Conservation (phyloP, 345 rosid species). For the Eucalyptus erythrocorys region DNA sequence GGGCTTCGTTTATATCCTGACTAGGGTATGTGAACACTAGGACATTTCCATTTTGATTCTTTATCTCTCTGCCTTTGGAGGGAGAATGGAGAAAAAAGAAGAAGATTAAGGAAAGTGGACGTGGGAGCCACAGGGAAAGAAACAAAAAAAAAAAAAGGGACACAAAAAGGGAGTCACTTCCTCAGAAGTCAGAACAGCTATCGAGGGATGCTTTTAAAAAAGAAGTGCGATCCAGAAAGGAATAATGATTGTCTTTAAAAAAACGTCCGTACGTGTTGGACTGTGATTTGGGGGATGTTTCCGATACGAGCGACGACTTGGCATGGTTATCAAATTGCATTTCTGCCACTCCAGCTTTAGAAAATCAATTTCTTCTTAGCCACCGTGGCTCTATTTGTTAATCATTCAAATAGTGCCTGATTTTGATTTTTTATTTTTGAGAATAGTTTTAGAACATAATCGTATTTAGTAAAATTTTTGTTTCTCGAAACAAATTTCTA, state of each 20-base stretch:
- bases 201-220: background rate
- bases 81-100: background rate
- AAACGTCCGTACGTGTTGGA: background rate
- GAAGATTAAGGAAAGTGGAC: background rate
- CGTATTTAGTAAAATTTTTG: too few relatives aligned
- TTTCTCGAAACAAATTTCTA: too few relatives aligned
- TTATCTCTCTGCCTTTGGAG: background rate
- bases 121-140: background rate
- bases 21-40: fast-evolving
- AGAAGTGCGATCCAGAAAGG: fast-evolving
- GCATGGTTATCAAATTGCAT: background rate
- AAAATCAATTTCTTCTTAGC: background rate
- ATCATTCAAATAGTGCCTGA: too few relatives aligned
- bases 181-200: too few relatives aligned
- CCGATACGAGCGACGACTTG: background rate
- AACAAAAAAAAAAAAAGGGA: fast-evolving
- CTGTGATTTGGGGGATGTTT: fast-evolving
- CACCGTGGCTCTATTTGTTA: too few relatives aligned
- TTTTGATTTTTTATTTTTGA: too few relatives aligned
- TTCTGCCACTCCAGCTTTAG: background rate
- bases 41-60: background rate
- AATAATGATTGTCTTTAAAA: fast-evolving
- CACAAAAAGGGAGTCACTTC: fast-evolving
- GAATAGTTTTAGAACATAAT: too few relatives aligned
- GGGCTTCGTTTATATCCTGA: background rate